Evolutionary conservation across 2,329 filamentous ascomycete species (phyloP).

Genomic region (Davidsoniella eucalypti): DNA sequence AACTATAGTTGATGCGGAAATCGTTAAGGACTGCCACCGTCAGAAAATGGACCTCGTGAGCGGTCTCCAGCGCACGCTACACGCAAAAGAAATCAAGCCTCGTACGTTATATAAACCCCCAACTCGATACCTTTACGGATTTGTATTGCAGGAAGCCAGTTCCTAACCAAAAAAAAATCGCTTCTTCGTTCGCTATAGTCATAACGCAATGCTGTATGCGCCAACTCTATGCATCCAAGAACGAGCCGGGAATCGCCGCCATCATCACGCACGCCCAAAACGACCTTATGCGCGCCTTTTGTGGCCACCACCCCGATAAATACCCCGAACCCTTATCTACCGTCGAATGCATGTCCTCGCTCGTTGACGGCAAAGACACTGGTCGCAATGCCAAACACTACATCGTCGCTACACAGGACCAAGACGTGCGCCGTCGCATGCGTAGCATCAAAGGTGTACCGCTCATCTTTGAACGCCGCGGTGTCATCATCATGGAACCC

Average conservation of each 20-base stretch:
- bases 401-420: slow-evolving; percentile 58
- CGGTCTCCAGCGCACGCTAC: slow-evolving; percentile 64
- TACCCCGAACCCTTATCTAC: slow-evolving; percentile 54
- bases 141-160: slow-evolving; percentile 9
- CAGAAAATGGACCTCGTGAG: slow-evolving; percentile 82
- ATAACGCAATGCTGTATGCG: slow-evolving; percentile 70
- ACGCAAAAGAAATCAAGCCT: slow-evolving; percentile 63
- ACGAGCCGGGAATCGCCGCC: slow-evolving; percentile 33
- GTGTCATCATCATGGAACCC: slow-evolving; percentile 55
- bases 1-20: slow-evolving; percentile 57
- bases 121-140: background rate
- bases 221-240: slow-evolving; percentile 52
- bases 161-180: slow-evolving; percentile 14
- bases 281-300: slow-evolving; percentile 55
- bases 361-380: slow-evolving; percentile 62
- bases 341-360: slow-evolving; percentile 51
- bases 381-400: slow-evolving; percentile 64
- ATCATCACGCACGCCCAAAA: slow-evolving; percentile 61
- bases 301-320: slow-evolving; percentile 58
- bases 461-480: slow-evolving; percentile 60
- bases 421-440: slow-evolving; percentile 44
- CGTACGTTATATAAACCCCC: slow-evolving; percentile 31
- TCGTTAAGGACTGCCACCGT: slow-evolving; percentile 62
- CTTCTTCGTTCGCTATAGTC: slow-evolving; percentile 29
- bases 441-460: slow-evolving; percentile 56